These are phyloP conservation scores for Colletotrichum siamense DNA, from an alignment of 2,329 filamentous ascomycete genomes.

Conservation along the genomic window DNA sequence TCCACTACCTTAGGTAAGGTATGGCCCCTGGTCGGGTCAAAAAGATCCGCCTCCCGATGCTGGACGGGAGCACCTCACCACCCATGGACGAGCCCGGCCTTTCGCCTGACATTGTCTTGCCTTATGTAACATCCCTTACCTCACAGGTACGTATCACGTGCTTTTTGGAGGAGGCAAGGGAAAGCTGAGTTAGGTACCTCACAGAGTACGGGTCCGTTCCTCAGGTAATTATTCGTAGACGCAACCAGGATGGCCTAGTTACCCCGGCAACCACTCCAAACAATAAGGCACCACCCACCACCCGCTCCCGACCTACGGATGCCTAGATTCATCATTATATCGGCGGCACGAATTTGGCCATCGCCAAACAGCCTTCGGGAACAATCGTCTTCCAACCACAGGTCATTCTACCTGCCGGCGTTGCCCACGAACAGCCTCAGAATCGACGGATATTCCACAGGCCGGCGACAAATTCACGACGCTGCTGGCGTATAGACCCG, in stretches of 20 bases:
- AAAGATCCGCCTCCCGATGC: background rate
- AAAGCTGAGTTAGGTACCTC: background rate
- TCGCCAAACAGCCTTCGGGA: background rate
- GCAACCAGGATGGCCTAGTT: background rate
- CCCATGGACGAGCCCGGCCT: background rate
- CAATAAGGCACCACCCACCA: background rate
- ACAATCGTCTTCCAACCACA: background rate
- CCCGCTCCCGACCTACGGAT: background rate
- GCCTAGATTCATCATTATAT: background rate
- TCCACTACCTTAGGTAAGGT: background rate
- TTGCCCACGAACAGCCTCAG: background rate
- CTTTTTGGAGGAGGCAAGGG: background rate
- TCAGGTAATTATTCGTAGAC: background rate
- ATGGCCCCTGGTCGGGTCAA: background rate
- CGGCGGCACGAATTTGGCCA: background rate
- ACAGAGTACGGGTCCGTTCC: background rate
- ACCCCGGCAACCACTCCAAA: background rate
- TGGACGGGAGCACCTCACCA: background rate
- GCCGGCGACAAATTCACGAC: background rate
- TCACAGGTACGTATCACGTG: background rate
- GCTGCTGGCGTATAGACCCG: background rate
- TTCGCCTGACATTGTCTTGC: background rate
- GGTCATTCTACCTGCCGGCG: background rate
- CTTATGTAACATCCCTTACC: background rate
- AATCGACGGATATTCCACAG: background rate